Base-by-base conservation (phyloP, 352 stramenopile species). In the Globisporangium emineosum region DNA sequence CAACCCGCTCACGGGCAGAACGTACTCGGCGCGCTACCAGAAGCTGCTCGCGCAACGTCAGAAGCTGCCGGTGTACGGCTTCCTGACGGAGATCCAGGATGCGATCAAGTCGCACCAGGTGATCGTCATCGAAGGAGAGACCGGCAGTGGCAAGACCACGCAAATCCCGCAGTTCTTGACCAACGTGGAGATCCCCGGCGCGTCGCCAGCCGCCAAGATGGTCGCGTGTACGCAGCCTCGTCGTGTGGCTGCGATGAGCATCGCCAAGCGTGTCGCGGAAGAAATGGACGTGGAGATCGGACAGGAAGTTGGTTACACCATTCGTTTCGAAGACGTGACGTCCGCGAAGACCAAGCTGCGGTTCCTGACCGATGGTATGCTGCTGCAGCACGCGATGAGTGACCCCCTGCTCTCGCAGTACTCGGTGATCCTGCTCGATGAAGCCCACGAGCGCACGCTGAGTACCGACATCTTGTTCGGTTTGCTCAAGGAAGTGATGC, bases 201-300 rank as follows among this genome's bases (percentile, higher is more conserved):
- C 89, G 37, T 71, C 77, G n/a, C 62, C 57, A 17, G 81, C 69
- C 17, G 76, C 77, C 75, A 81, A 81, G 57, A 90, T 94, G 82
- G 81, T 99, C 62, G 94, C 86, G 29, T 99, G 97, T 70, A 99
- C 98, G 37, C 98, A 99, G 78, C 98, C 98, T 15, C 88, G 98
- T 54, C 86, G 98, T 71, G 97, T 99, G 40, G 98, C 98, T 2
- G 98, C 98, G 19, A 99, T 98, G 72, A 98, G 84, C 68, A 98
- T 99, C 66, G 97, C 97, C 25, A 90, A 93, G 66, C 97, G 98
- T 69, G 98, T 99, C 10, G 93, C 97, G 0, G 97, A 99, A 62
- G 98, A 99, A 74, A 98, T 99, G 94, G 97, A 99, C 73, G 97
- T 99, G 6, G 74, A 90, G 58, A 78, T 99, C 19, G 98, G 98